These are phyloP conservation scores for Remersonia thermophila DNA, from an alignment of 2,329 filamentous ascomycete genomes.

Conservation along the genomic window DNA sequence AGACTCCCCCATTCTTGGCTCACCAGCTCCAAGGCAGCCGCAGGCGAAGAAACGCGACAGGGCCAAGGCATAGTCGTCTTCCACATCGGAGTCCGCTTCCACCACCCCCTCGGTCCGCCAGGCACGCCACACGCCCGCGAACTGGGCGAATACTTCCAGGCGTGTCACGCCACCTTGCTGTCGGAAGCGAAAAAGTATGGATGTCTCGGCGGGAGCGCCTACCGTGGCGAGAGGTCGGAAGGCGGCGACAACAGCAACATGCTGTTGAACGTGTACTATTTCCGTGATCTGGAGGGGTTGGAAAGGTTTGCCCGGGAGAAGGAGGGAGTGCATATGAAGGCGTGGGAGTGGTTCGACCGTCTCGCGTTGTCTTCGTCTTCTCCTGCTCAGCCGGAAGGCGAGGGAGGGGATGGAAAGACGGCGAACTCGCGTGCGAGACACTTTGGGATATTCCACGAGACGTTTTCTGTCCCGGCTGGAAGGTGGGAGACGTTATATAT, in stretches of 20 bases:
- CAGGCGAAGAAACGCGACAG: conserved; percentile 12
- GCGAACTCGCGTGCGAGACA: neutral
- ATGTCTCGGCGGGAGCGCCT: conserved; percentile 29
- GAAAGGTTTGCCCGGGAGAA: conserved; percentile 41
- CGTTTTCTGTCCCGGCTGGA: conserved; percentile 31
- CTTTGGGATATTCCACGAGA: conserved; percentile 35
- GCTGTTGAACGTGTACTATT: conserved; percentile 34
- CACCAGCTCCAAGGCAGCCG: conserved; percentile 16
- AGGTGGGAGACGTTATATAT: conserved; percentile 41
- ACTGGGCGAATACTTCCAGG: conserved; percentile 26
- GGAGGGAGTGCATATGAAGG: conserved; percentile 32
- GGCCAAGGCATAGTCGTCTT: conserved; percentile 28
- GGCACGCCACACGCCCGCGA: conserved; percentile 29
- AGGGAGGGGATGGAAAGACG: conserved; percentile 19
- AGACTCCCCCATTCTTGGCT: conserved; percentile 19
- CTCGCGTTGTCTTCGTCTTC: conserved; percentile 8
- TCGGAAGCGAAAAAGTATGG: conserved; percentile 31
- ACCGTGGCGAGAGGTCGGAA: conserved; percentile 25
- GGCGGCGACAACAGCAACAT: conserved; percentile 27
- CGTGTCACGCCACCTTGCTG: conserved; percentile 18
- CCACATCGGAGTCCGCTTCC: conserved; percentile 32
- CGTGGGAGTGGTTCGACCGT: conserved; percentile 36
- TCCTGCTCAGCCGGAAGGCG: neutral
- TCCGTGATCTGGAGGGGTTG: conserved; percentile 34
- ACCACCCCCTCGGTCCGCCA: conserved; percentile 37